Evolutionary conservation across 2,329 filamentous ascomycete genomes (phyloP).

Genomic region (Bipolaris zeicola): DNA sequence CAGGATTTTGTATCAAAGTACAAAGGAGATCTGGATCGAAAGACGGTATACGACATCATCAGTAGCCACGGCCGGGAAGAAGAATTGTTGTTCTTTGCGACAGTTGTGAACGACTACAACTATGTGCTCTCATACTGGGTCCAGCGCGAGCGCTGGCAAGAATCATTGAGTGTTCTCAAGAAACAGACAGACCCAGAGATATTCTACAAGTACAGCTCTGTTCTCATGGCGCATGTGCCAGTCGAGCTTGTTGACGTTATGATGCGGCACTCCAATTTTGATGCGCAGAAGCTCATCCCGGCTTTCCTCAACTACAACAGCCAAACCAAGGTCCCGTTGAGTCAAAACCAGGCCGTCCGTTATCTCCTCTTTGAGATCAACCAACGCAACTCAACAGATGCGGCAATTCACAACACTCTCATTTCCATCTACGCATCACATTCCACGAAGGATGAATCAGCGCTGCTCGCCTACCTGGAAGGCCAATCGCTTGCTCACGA

Average conservation of each 20-base stretch:
- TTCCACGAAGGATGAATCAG: conserved; percentile 79
- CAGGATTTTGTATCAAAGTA: conserved; percentile 86
- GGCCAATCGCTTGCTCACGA: conserved; percentile 76
- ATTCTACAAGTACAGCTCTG: conserved; percentile 95
- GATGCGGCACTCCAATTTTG: conserved; percentile 86
- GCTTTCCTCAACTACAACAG: conserved; percentile 94
- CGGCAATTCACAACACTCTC: conserved; percentile 94
- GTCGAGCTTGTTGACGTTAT: conserved; percentile 91
- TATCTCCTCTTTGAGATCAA: conserved; percentile 95
- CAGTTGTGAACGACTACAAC: conserved; percentile 85
- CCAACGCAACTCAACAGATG: conserved; percentile 76
- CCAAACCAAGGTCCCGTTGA: conserved; percentile 69
- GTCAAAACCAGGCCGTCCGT: conserved; percentile 82
- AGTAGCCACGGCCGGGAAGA: conserved; percentile 94
- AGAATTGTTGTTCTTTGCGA: conserved; percentile 90
- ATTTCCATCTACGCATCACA: conserved; percentile 95
- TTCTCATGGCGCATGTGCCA: conserved; percentile 89
- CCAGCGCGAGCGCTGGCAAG: conserved; percentile 88
- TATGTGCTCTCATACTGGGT: conserved; percentile 98
- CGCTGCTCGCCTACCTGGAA: conserved; percentile 85
- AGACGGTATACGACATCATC: conserved; percentile 94
- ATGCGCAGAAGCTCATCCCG: conserved; percentile 87
- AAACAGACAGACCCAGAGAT: conserved; percentile 90
- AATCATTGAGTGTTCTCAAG: conserved; percentile 86
- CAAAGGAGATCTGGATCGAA: conserved; percentile 84